Conservation (phyloP, 2,329 filamentous ascomycete species). For the Davidsoniella eucalypti region DNA sequence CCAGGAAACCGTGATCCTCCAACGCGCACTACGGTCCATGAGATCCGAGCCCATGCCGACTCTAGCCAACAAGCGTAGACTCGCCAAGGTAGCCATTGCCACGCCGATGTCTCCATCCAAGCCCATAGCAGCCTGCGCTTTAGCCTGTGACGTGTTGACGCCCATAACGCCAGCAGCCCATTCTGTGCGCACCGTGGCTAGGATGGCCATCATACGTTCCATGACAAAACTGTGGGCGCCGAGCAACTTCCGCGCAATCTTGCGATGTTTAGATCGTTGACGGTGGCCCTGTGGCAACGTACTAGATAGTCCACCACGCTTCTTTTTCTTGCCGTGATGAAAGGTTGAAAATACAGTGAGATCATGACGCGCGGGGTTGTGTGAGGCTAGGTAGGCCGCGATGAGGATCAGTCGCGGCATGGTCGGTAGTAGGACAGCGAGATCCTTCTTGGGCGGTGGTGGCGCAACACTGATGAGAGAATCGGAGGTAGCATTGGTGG, state of each 20-base stretch:
- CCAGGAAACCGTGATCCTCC: constrained; percentile 66
- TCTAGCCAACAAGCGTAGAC: constrained; percentile 50
- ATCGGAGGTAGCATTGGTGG: constrained; percentile 7
- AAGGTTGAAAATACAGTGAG: constrained; percentile 59
- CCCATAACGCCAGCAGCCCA: constrained; percentile 26
- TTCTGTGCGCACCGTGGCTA: constrained; percentile 45
- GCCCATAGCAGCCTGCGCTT: constrained; percentile 18
- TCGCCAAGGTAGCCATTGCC: constrained; percentile 56
- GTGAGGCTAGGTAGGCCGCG: constrained; percentile 65
- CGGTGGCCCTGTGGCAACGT: constrained; percentile 17
- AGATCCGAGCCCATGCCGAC: constrained; percentile 46
- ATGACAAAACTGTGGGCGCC: constrained; percentile 62
- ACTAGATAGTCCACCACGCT: constrained; percentile 31
- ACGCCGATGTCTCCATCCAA: constrained; percentile 42
- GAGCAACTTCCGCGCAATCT: constrained; percentile 61
- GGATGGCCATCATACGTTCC: constrained; percentile 65
- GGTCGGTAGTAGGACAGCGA: constrained; percentile 46
- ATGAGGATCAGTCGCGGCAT: constrained; percentile 59
- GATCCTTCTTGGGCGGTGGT: constrained; percentile 20
- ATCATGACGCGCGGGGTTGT: constrained; percentile 62
- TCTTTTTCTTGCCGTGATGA: constrained; percentile 34
- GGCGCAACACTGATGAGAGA: neutral
- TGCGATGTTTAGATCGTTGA: constrained; percentile 39
- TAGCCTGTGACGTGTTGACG: constrained; percentile 17
- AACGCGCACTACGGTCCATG: constrained; percentile 54